Percentiles rank a stretch among this genome's conserved stretches.
These are phyloP conservation scores for Penstemon newberryi DNA, from an alignment of 257 asterid species.

Conservation along the genomic window DNA sequence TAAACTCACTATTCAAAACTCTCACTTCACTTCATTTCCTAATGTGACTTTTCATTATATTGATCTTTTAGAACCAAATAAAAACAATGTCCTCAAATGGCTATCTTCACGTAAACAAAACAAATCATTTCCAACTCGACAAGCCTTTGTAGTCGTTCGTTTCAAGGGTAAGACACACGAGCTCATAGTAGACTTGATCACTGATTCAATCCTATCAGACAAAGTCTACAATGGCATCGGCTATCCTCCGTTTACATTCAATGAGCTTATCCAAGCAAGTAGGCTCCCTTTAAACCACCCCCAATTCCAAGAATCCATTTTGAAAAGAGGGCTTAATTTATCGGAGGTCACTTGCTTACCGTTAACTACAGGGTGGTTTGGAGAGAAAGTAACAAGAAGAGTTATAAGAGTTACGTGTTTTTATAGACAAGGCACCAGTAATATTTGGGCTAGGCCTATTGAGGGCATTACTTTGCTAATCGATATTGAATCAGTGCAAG, in stretches of 20 bases:
- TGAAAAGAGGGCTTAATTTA: constrained; percentile 54
- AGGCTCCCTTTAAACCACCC: constrained; percentile 40
- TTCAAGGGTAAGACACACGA: constrained; percentile 45
- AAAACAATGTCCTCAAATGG: constrained; percentile 55
- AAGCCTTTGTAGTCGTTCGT: constrained; percentile 53
- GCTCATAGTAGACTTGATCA: constrained; percentile 46
- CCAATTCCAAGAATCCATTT: constrained; percentile 50
- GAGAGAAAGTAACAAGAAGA: constrained; percentile 51
- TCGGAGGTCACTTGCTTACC: constrained; percentile 69
- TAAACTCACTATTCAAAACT: constrained; percentile 43
- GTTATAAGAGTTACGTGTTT: constrained; percentile 53
- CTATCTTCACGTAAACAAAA: constrained; percentile 27
- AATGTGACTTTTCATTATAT: constrained; percentile 59
- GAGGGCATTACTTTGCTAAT: constrained; percentile 51
- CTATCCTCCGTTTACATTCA: constrained; percentile 56
- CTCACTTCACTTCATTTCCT: constrained; percentile 32
- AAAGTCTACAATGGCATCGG: constrained; percentile 48
- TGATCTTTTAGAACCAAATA: constrained; percentile 67
- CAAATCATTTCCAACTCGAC: constrained; percentile 40
- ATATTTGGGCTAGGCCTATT: constrained; percentile 74
- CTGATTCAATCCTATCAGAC: constrained; percentile 37
- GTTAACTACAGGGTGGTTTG: constrained; percentile 66
- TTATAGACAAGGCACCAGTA: constrained; percentile 56
- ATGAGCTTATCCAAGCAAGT: constrained; percentile 50
- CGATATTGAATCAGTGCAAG: constrained; percentile 49